Conservation (phyloP, 1,284 basidiomycete species). For the Marasmius fiardii region DNA sequence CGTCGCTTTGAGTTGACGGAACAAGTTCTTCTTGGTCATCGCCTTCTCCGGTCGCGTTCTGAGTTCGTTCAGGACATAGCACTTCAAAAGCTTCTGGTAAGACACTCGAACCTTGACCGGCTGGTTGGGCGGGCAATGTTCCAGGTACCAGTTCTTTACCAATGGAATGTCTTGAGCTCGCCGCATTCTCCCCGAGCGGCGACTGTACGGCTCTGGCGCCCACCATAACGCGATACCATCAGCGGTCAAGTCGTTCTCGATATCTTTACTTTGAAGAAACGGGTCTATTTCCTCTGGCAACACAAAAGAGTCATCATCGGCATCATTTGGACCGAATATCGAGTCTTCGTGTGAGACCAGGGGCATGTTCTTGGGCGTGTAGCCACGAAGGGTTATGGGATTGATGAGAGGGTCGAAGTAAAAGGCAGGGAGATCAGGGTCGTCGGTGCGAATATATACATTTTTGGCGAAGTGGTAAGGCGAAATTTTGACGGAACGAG, state of each 20-base stretch:
- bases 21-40: slow-evolving; percentile 97
- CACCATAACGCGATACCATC: slow-evolving; percentile 99
- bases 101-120: slow-evolving; percentile 99
- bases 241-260: slow-evolving; percentile 92
- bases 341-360: slow-evolving; percentile 87
- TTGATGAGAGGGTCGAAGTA: slow-evolving; percentile 99
- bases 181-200: slow-evolving; percentile 89
- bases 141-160: slow-evolving; percentile 97
- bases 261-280: slow-evolving; percentile 78
- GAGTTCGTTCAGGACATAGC: slow-evolving; percentile 93
- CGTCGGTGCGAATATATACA: slow-evolving; percentile 98
- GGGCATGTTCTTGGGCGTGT: slow-evolving; percentile 79
- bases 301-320: slow-evolving; percentile 87
- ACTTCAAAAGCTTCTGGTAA: slow-evolving; percentile 98
- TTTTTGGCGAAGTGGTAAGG: slow-evolving; percentile 95
- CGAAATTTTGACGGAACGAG: slow-evolving; percentile 91
- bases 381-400: slow-evolving; percentile 87
- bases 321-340: slow-evolving; percentile 84
- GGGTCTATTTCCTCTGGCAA: slow-evolving; percentile 81
- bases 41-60: slow-evolving; percentile 90
- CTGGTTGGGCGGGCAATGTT: slow-evolving; percentile 96
- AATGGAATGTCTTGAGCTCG: slow-evolving; percentile 94
- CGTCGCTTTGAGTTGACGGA: slow-evolving; percentile 94
- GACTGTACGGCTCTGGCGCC: slow-evolving; percentile 95
- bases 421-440: slow-evolving; percentile 98